phyloP scores from a whole-genome alignment of 352 stramenopile genomes.

The Phytophthora pini region DNA sequence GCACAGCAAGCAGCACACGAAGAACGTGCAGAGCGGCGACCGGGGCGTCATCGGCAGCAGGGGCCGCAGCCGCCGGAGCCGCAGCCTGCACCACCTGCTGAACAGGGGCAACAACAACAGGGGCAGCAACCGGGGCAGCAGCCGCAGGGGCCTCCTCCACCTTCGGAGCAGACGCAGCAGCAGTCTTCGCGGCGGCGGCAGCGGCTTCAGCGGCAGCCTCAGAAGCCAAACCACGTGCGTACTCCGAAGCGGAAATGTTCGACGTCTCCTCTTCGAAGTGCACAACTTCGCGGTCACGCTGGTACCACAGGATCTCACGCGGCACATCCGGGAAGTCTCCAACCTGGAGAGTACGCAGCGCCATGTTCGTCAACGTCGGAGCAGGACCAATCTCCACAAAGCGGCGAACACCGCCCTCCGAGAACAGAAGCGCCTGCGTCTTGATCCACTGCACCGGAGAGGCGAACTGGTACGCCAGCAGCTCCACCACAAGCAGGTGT shows the following conservation, averaged over 20 bases:
- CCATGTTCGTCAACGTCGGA: constrained; percentile 88
- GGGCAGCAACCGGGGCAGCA: constrained; percentile 3
- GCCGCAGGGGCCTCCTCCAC: constrained; percentile 29
- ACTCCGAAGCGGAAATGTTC: constrained; percentile 74
- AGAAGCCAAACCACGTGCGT: constrained; percentile 41
- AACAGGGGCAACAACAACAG: constrained; percentile 27
- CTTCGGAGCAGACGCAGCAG: constrained; percentile 45
- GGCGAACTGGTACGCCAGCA: constrained; percentile 90
- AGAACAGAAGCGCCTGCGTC: constrained; percentile 83
- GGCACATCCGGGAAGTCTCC: constrained; percentile 61
- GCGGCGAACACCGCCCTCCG: constrained; percentile 57
- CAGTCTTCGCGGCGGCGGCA: constrained; percentile 47
- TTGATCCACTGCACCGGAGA: constrained; percentile 92
- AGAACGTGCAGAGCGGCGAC: constrained; percentile 73
- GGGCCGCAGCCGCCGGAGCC: constrained; percentile 17
- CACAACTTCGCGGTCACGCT: constrained; percentile 81
- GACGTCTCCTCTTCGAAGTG: constrained; percentile 78
- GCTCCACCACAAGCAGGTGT: constrained; percentile 83
- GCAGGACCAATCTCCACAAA: constrained; percentile 88
- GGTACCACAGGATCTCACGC: constrained; percentile 85
- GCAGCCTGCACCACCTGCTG: constrained; percentile 27
- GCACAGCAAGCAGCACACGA: constrained; percentile 75
- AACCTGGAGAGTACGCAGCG: constrained; percentile 71
- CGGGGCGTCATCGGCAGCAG: constrained; percentile 57
- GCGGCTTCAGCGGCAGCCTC: constrained; percentile 48